Evolutionary conservation across 495 filamentous ascomycete species (phyloP), one percentile per base, ranked within the genome.

Genomic region (Aspergillus affinis): DNA sequence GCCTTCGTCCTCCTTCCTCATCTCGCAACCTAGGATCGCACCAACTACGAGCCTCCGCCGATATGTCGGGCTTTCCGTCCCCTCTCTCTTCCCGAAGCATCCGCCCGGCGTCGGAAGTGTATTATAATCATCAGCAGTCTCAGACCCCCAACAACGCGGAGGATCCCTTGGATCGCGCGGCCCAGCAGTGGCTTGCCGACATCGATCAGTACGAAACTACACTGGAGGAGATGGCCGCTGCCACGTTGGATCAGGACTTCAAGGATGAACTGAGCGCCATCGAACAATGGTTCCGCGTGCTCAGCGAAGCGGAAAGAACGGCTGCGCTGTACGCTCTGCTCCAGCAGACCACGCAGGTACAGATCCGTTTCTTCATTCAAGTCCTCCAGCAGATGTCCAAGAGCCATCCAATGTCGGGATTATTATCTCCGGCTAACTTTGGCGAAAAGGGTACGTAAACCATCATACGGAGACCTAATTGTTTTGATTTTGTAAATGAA

Each of bases 181-280:
- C 94, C 51, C 92, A 97, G 76, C 92, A 98, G 71, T 98, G 95
- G 94, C 92, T 98, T 54, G 91, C 93, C 44, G 94, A 98, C 66
- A 97, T 98, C 65, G 94, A 98, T 68, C 93, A 97, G 72, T 96
- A 96, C 65, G 94, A 98, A 82, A 95, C 84, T 48, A 98, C 94
- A 4, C 75, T 98, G 67, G 95, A 98, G 73, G 94, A 98, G 73
- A 98, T 98, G 94, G 95, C 94, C 19, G 92, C 93, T 30, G 94
- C 95, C 50, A 97, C 95, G 12, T 80, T 98, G 36, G 94, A 98
- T 73, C 95, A 98, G 75, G 95, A 98, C 65, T 98, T 98, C 80
- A 98, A 98, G 80, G 94, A 98, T 78, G 94, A 98, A 76, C 85
- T 98, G 54, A 94, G 90, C 74, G 94, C 94, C 59, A 98, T 98